Evolutionary conservation across 2,329 filamentous ascomycete species (phyloP), one percentile per base, ranked within the genome.

Genomic region (Talaromyces sp.): DNA sequence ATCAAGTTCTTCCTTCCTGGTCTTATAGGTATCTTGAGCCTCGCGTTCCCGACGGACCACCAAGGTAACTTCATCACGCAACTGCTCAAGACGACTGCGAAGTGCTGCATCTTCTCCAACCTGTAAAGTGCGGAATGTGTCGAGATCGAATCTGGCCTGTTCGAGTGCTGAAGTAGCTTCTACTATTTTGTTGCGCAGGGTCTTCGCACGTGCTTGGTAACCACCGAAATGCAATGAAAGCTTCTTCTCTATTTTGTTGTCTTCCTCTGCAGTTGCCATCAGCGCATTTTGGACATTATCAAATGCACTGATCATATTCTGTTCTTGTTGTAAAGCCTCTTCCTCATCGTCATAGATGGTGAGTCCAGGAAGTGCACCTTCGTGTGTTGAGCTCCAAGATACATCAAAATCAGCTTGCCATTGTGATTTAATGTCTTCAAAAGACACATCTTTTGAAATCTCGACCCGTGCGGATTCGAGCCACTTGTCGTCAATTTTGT

Each of bases 171-270:
- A 83, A 25, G 85, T 84, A 1, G 91, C 89, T 63, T 91, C 89
- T 17, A 76, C 74, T 62, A 95, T 89, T 77, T 96, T 97, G 60
- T 86, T 82, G 21, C 85, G 84, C 25, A 99, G 81, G 65, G 84
- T 86, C 73, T 91, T 91, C 35, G 90, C 86, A 33, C 94, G 88
- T 65, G 91, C 86, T 71, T 92, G 87, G 75, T 99, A 99, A 13
- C 94, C 94, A 22, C 92, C 92, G 2, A 96, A 84, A 66, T 94
- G 87, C 56, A 96, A 80, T 0, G 81, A 80, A n/a, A 99, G 83
- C 75, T 94, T 97, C 82, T 96, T 96, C 75, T 97, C 92, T 1
- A 96, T 78, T 73, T 93, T 95, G 69, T 91, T 90, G 56, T 89
- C 89, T 58, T 87, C 83, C 65, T 93, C 87, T 2, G 92, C 94